A percentile compares a stretch with the other conserved stretches of the same genome.
These are phyloP conservation scores for Tetrahymena elliotti DNA, from an alignment of 73 alveolate genomes.

Conservation along the genomic window DNA sequence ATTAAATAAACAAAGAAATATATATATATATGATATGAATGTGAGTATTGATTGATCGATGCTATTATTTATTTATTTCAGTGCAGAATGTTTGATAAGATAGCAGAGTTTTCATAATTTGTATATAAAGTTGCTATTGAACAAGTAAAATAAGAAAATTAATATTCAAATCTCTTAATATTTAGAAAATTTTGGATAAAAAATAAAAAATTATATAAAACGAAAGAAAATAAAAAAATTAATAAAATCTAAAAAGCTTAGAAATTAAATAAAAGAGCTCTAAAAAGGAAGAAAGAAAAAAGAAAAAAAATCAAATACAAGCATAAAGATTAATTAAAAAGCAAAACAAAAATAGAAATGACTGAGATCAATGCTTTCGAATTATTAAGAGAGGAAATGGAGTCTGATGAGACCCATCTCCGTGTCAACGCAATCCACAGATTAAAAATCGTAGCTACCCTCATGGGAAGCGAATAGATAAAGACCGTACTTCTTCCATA, in stretches of 20 bases:
- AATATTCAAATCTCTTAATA: background rate
- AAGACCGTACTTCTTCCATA: constrained; percentile 74
- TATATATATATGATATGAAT: no score
- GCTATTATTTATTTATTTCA: background rate
- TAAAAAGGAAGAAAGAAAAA: background rate
- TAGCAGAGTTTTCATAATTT: background rate
- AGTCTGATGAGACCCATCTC: constrained; percentile 89
- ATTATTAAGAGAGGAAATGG: constrained; percentile 86
- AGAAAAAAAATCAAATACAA: background rate
- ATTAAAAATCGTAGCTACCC: constrained; percentile 70
- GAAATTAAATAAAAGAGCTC: background rate
- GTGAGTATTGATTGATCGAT: background rate
- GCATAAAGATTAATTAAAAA: background rate
- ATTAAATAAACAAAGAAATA: background rate
- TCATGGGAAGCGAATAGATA: constrained; percentile 71
- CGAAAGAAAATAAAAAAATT: background rate
- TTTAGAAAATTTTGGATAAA: background rate
- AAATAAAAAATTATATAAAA: background rate
- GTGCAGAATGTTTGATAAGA: background rate
- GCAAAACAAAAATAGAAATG: background rate
- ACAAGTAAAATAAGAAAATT: background rate
- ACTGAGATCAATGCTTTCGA: constrained; percentile 70
- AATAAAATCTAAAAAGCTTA: background rate
- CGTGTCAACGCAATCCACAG: constrained; percentile 96
- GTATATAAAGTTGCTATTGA: background rate